These are phyloP conservation scores for Diaporthe velutina DNA, from an alignment of 2,329 filamentous ascomycete species.

Conservation along the genomic window DNA sequence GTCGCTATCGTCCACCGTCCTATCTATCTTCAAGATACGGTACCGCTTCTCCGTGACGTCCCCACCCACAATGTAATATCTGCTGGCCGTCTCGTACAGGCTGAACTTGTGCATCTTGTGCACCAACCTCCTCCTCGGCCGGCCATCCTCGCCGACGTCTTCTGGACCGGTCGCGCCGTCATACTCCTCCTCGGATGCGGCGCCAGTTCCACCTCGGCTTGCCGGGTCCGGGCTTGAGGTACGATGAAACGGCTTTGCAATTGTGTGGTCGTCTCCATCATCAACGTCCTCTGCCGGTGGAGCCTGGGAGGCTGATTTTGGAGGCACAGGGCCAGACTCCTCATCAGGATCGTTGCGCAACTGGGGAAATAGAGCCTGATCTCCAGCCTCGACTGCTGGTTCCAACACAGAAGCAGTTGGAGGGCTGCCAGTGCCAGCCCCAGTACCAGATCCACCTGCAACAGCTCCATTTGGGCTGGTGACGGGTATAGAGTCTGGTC, in stretches of 20 bases:
- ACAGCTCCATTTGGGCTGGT: slow-evolving; percentile 29
- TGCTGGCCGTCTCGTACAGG: slow-evolving; percentile 93
- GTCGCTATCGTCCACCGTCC: slow-evolving; percentile 83
- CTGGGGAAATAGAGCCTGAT: slow-evolving; percentile 34
- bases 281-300: slow-evolving; percentile 57
- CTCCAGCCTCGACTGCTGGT: slow-evolving; percentile 15
- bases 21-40: slow-evolving; percentile 93
- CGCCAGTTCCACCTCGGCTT: slow-evolving; percentile 44
- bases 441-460: slow-evolving; percentile 1
- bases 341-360: slow-evolving; percentile 37
- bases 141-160: slow-evolving; percentile 48
- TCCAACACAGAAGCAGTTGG: slow-evolving; percentile 22
- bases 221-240: slow-evolving; percentile 64
- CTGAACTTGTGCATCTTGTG: slow-evolving; percentile 95
- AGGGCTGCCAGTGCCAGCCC: slow-evolving; percentile 1
- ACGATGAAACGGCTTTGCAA: slow-evolving; percentile 70
- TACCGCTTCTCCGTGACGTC: slow-evolving; percentile 92
- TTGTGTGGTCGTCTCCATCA: slow-evolving; percentile 69
- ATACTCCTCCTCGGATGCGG: slow-evolving; percentile 42
- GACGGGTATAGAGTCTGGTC: slow-evolving; percentile 37
- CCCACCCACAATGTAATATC: slow-evolving; percentile 94
- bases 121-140: slow-evolving; percentile 51
- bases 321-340: slow-evolving; percentile 41
- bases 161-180: slow-evolving; percentile 45
- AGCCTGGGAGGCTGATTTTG: slow-evolving; percentile 41